Conservation (phyloP, 495 filamentous ascomycete genomes). For the Talaromyces liani region DNA sequence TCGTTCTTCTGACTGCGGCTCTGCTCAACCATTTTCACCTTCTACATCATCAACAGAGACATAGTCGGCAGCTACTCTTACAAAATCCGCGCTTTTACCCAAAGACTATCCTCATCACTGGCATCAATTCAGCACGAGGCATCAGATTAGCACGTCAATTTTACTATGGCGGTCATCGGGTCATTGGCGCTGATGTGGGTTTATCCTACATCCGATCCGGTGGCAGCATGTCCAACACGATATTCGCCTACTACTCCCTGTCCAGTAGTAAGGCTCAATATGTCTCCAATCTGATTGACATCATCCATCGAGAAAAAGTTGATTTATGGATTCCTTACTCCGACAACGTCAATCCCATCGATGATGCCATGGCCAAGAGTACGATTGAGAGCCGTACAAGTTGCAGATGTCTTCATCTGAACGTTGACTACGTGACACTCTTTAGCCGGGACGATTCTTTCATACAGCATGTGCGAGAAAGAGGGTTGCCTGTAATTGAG, state of each 20-base stretch:
- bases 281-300: constrained; percentile 41
- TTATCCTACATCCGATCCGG: constrained; percentile 36
- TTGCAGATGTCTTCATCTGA: constrained; percentile 56
- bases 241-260: constrained; percentile 49
- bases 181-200: constrained; percentile 65
- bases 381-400: constrained; percentile 47
- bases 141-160: constrained; percentile 61
- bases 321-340: constrained; percentile 72
- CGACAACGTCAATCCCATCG: constrained; percentile 43
- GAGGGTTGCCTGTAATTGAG: constrained; percentile 52
- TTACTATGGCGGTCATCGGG: constrained; percentile 56
- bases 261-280: constrained; percentile 30
- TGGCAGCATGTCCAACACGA: constrained; percentile 32
- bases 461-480: constrained; percentile 38
- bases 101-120: constrained; percentile 63
- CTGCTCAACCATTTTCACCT: constrained; percentile 17
- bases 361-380: constrained; percentile 59
- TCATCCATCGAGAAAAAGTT: constrained; percentile 53
- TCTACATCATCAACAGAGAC: constrained; percentile 9
- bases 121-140: constrained; percentile 62
- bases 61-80: constrained; percentile 20
- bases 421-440: constrained; percentile 34
- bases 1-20: constrained; percentile 37
- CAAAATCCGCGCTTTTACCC: constrained; percentile 37
- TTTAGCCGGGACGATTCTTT: constrained; percentile 57